Evolutionary conservation across 768 basidiomycete species (phyloP), one percentile per base, ranked within the genome.

Genomic region (Rhodosporidiobolus odoratus): DNA sequence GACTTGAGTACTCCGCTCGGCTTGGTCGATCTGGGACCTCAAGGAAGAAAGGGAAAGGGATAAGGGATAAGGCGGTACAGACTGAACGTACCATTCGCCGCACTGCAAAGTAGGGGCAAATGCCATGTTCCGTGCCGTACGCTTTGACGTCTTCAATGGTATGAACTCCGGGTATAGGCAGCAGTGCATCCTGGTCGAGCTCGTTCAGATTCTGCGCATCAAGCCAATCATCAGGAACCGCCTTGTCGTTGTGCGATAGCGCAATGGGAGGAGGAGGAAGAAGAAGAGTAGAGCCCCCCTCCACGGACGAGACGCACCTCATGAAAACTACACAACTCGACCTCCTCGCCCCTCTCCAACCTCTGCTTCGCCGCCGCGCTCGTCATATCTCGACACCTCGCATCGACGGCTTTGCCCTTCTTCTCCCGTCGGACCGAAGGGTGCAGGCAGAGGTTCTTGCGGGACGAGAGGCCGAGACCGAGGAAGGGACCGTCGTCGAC

Each of bases 351-450:
- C 78, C 89, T 90, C 80, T 92, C 89, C 50, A 35, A 13, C 19
- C 62, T 25, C 40, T 34, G 30, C 78, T 89, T 90, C 3, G 82
- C 87, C 12, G 86, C 86, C 30, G 92, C 82, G 76, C 89, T 92
- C 16, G 96, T 98, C 66, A 99, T 83, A 80, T 99, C 96, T 65
- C 96, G 84, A 84, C 96, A 99, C 67, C 92, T 85, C 21, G 95
- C 95, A 82, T 99, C 96, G 37, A 99, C 94, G 0, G 94, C 87
- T 78, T 90, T 93, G 8, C 96, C 96, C 80, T 98, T 99, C 84
- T 98, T 99, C 83, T 98, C 96, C 78, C 91, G 94, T 32, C 80
- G 66, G 73, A 93, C 95, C 80, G 92, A 89, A 1, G 95, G 93
- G 78, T 99, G 89, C 69, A 98, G 86, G 79, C 96, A 99, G 56